phyloP scores from a whole-genome alignment of 257 asterid species.

The Solanum paucissectum region DNA sequence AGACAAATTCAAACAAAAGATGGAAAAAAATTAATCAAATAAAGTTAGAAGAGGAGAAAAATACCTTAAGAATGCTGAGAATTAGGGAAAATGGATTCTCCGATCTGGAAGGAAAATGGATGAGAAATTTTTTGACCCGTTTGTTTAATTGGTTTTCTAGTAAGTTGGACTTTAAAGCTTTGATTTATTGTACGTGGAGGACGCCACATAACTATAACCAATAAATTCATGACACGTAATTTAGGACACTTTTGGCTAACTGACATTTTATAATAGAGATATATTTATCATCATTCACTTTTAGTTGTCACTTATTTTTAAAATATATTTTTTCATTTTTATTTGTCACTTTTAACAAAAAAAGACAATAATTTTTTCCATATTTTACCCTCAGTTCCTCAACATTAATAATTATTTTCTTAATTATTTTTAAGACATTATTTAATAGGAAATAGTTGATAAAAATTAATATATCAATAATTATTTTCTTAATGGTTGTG shows the following conservation, averaged over 20 bases:
- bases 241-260: not conserved
- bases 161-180: not conserved
- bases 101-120: not conserved
- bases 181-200: not conserved
- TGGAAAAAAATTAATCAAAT: not conserved
- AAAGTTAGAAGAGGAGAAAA: not conserved
- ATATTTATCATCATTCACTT: too few relatives aligned
- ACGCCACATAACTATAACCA: not conserved
- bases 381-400: rapidly evolving
- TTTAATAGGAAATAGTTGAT: too few relatives aligned
- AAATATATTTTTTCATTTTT: too few relatives aligned
- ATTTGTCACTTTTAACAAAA: rapidly evolving
- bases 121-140: not conserved
- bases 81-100: not conserved
- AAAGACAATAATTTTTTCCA: too few relatives aligned
- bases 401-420: too few relatives aligned
- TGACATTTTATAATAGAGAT: not conserved
- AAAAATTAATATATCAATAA: too few relatives aligned
- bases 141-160: not conserved
- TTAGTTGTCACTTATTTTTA: too few relatives aligned
- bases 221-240: not conserved
- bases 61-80: not conserved
- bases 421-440: too few relatives aligned
- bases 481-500: too few relatives aligned
- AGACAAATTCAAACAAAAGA: not conserved